Evolutionary conservation across 2,329 filamentous ascomycete genomes (phyloP).

Genomic region (Scleromitrula shiraiana): DNA sequence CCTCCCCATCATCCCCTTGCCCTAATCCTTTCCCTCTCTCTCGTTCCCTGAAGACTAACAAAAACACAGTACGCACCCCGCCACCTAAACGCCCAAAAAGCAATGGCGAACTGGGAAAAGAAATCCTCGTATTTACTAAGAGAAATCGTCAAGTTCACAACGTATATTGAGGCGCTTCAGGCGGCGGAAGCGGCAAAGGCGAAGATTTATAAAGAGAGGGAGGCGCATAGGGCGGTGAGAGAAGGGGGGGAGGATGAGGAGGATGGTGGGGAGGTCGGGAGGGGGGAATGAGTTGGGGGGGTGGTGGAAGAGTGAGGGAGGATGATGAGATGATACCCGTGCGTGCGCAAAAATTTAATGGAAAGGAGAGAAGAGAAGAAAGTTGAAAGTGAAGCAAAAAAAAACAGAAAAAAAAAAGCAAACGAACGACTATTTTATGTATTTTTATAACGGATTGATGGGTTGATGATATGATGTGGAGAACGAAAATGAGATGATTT

Average conservation of each 20-base stretch:
- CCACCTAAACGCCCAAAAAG: constrained; percentile 70
- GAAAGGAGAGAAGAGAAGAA: too few species aligned
- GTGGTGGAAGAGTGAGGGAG: too few species aligned
- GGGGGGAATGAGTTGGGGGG: too few species aligned
- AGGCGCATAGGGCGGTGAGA: constrained; percentile 23
- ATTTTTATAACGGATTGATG: too few species aligned
- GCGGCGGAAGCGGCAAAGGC: constrained; percentile 62
- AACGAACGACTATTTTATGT: too few species aligned
- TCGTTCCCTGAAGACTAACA: background rate
- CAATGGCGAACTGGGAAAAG: constrained; percentile 95
- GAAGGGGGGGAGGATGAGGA: constrained; percentile 18
- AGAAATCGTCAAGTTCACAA: constrained; percentile 94
- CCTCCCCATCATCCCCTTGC: background rate
- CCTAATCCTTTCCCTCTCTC: background rate
- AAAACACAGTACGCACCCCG: constrained; percentile 63
- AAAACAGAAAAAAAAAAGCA: too few species aligned
- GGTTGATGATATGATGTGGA: too few species aligned
- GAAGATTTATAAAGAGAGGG: constrained; percentile 57
- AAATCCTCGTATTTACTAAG: constrained; percentile 86
- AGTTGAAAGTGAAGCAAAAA: too few species aligned
- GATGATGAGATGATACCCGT: too few species aligned
- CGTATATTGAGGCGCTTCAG: constrained; percentile 80
- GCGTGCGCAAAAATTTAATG: too few species aligned
- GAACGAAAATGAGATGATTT: too few species aligned
- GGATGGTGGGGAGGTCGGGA: too few species aligned